Evolutionary conservation across 1,139 yeast genomes (phyloP), one percentile per base, ranked within the genome.

Genomic region (Blastobotrys raffinosifermentans): DNA sequence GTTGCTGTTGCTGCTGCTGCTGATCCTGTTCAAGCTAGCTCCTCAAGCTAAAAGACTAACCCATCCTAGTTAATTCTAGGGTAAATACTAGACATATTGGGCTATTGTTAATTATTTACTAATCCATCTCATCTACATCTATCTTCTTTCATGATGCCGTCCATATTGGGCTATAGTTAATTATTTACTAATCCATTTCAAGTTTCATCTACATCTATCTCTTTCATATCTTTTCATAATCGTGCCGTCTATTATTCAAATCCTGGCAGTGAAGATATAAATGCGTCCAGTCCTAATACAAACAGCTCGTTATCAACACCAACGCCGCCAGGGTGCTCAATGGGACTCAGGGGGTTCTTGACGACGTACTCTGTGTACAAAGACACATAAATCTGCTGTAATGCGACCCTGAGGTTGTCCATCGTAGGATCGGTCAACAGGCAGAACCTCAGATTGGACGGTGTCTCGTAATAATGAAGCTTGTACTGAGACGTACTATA

Each of bases 391-490:
- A 91, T 70, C 47, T 79, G 79, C 55, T 75, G 74, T 40, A 89
- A 64, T 10, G 75, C 77, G 9, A 64, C 64, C 48, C 77, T 75
- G 44, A 84, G 61, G 46, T 78, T 74, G 41, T 78, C 83, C 27
- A 77, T 72, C 8, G 58, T 61, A 29, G 78, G 72, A 58, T 86
- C 96, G 8, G 91, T 78, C 16, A 87, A 60, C 31, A 89, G 56
- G 20, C 83, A 79, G 51, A 91, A 78, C 58, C 85, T 78, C 43
- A 87, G 64, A 26, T 85, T 87, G 1, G 91, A 72, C 3, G 89
- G 76, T 1, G 94, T 78, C 55, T 87, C 96, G 53, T 71, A 73
- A 49, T 75, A 79, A 55, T 91, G 97, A 23, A 86, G 75, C 45
- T 89, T 70, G 60, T 80, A 87, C 44, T 73, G 72, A 2, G 85